Percentiles rank a stretch among this genome's conserved stretches.
phyloP scores from a whole-genome alignment of 169 alveolate species.

The Plasmodium gonderi region DNA sequence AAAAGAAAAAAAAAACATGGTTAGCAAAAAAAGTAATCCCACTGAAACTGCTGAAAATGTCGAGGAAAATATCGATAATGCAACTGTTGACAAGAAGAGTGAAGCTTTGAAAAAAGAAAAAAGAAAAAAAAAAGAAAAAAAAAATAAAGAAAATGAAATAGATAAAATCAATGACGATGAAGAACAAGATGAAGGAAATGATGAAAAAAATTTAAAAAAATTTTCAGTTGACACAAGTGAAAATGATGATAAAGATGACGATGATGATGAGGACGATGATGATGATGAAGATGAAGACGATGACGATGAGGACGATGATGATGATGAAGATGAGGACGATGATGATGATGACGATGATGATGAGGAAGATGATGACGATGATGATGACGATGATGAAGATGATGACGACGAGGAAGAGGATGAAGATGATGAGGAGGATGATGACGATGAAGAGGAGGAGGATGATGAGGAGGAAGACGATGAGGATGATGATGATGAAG shows the following conservation, averaged over 20 bases:
- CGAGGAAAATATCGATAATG: conserved; percentile 44
- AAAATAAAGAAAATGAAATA: conserved; percentile 45
- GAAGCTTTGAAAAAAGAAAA: conserved; percentile 31
- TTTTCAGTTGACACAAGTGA: conserved; percentile 55
- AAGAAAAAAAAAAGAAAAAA: conserved; percentile 53
- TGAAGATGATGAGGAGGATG: conserved; percentile 60
- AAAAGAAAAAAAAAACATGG: conserved; percentile 59
- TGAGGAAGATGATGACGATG: conserved; percentile 69
- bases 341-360: conserved; percentile 73
- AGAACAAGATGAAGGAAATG: conserved; percentile 60
- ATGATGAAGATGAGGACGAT: conserved; percentile 59
- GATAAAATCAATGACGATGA: conserved; percentile 36
- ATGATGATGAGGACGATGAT: conserved; percentile 10
- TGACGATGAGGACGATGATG: conserved; percentile 52
- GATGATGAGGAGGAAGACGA: conserved; percentile 54
- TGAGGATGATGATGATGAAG: conserved; percentile 64
- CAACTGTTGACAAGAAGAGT: conserved; percentile 24
- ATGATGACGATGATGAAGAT: conserved; percentile 55
- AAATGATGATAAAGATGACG: conserved; percentile 34
- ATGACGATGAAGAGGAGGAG: conserved; percentile 44
- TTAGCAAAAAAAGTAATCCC: conserved; percentile 50
- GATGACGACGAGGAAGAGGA: conserved; percentile 64
- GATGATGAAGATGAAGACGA: conserved; percentile 28
- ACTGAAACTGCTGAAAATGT: conserved; percentile 38
- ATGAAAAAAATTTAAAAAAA: conserved; percentile 35